phyloP scores from a whole-genome alignment of 2,329 filamentous ascomycete genomes.

The Fusarium metavorans region DNA sequence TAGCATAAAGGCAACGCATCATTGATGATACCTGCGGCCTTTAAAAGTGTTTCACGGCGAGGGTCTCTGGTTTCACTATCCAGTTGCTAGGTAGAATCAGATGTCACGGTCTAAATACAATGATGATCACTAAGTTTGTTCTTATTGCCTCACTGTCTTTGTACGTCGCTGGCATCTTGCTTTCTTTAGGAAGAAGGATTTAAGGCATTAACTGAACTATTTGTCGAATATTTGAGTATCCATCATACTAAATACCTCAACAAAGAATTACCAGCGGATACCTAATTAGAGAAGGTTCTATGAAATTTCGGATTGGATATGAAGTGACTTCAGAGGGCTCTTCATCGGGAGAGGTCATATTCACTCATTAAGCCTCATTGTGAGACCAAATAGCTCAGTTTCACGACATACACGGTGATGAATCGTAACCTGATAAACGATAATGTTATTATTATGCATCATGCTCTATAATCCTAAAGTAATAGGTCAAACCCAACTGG shows the following conservation, averaged over 20 bases:
- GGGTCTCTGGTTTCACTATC: conserved; percentile 34
- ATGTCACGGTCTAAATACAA: conserved; percentile 12
- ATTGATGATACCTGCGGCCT: background rate
- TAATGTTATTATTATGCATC: conserved; percentile 1
- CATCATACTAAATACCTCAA: background rate
- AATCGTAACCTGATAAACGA: background rate
- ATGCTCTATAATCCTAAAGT: background rate
- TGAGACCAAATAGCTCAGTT: background rate
- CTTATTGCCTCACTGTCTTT: background rate
- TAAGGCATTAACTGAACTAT: background rate
- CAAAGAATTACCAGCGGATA: background rate
- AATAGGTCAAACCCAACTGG: background rate
- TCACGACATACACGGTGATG: background rate
- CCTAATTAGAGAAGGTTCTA: background rate
- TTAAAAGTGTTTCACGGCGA: conserved; percentile 15
- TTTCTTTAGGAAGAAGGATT: background rate
- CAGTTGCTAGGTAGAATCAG: conserved; percentile 10
- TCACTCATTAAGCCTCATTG: background rate
- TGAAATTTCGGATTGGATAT: background rate
- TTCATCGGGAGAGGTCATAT: background rate
- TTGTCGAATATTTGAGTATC: background rate
- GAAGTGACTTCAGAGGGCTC: background rate
- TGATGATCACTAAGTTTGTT: conserved; percentile 15
- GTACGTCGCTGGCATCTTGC: background rate
- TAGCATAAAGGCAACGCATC: background rate